A percentile compares a stretch with the other conserved stretches of the same genome.
These are phyloP conservation scores for Kwoniella botswanensis DNA, from an alignment of 768 basidiomycete genomes.

Conservation along the genomic window DNA sequence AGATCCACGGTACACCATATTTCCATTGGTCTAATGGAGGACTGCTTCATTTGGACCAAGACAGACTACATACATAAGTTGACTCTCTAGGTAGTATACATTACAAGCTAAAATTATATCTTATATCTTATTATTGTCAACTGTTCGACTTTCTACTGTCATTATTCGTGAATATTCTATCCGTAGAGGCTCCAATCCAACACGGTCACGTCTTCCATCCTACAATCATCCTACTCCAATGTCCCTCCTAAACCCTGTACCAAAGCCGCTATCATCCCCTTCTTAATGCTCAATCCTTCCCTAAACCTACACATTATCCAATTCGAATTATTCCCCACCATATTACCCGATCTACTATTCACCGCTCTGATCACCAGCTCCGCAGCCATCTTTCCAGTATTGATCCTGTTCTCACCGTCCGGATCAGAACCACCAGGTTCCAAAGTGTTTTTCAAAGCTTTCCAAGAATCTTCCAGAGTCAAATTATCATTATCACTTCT, in stretches of 20 bases:
- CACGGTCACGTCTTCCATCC: too few species aligned
- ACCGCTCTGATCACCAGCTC: constrained; percentile 54
- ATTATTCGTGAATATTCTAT: background rate
- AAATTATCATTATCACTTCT: constrained; percentile 41
- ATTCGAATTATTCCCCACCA: constrained; percentile 18
- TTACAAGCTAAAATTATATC: background rate
- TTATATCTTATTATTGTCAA: background rate
- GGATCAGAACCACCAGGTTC: constrained; percentile 50
- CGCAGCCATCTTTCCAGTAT: constrained; percentile 56
- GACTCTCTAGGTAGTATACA: background rate
- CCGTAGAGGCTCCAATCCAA: too few species aligned
- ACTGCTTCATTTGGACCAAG: background rate
- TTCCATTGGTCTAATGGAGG: too few species aligned
- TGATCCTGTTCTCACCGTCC: constrained; percentile 55
- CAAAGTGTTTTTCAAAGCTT: constrained; percentile 40
- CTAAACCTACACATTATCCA: constrained; percentile 53
- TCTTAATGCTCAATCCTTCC: constrained; percentile 52
- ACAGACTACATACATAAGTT: background rate
- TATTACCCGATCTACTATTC: constrained; percentile 14
- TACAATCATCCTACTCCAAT: constrained; percentile 29
- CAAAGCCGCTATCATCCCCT: constrained; percentile 41
- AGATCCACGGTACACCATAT: too few species aligned
- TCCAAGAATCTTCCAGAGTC: constrained; percentile 51
- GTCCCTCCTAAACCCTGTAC: constrained; percentile 51
- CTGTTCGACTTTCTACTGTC: background rate